These are phyloP conservation scores for Polytrichum commune DNA, from an alignment of 225 moss, liverwort and hornwort species.

Conservation along the genomic window DNA sequence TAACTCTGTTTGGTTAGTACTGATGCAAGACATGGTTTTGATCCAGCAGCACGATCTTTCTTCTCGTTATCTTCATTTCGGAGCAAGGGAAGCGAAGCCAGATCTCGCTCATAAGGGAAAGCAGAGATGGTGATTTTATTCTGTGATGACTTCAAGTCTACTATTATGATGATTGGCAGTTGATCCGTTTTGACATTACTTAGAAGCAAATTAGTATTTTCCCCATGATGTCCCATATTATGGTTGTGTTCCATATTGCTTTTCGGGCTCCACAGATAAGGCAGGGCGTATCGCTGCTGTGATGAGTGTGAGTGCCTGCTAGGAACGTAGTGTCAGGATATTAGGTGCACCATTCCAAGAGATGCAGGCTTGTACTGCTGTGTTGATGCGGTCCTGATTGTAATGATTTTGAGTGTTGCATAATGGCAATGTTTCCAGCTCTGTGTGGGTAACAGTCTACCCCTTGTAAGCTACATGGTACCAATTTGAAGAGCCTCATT, in stretches of 20 bases:
- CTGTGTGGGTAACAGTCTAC: neutral
- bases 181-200: neutral
- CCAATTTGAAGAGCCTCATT: neutral
- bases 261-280: neutral
- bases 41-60: constrained; percentile 54
- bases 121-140: neutral
- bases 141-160: neutral
- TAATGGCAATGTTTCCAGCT: neutral
- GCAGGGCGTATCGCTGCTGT: neutral
- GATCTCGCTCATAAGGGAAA: constrained; percentile 4
- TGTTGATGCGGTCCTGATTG: neutral
- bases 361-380: constrained; percentile 10
- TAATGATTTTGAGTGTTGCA: constrained; percentile 3
- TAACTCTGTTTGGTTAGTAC: neutral
- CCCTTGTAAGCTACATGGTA: neutral
- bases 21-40: neutral
- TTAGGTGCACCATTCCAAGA: constrained; percentile 1
- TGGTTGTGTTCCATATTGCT: neutral
- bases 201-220: constrained; percentile 2
- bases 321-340: neutral
- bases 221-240: neutral
- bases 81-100: constrained; percentile 6
- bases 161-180: neutral
- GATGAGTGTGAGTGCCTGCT: neutral
- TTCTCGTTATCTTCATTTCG: constrained; percentile 65